phyloP scores from a whole-genome alignment of 768 basidiomycete genomes.

The Lentinula raphanica region DNA sequence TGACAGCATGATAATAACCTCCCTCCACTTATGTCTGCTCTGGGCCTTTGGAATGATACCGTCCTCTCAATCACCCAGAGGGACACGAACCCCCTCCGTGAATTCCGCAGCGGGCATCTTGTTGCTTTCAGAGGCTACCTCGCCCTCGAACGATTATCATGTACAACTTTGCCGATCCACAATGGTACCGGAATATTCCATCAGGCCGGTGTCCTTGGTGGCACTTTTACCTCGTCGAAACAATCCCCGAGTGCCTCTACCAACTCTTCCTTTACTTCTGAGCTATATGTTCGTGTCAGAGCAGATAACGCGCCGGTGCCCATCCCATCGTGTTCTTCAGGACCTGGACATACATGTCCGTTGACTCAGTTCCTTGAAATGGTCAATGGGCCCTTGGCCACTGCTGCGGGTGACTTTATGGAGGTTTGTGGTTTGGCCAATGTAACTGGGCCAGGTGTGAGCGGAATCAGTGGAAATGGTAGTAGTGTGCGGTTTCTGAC shows the following conservation, averaged over 20 bases:
- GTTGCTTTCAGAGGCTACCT: slow-evolving; percentile 37
- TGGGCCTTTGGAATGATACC: slow-evolving; percentile 35
- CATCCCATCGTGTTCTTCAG: slow-evolving; percentile 33
- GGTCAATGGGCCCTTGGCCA: slow-evolving; percentile 21
- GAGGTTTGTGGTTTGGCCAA: slow-evolving; percentile 27
- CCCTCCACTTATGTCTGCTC: slow-evolving; percentile 35
- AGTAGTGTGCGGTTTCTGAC: slow-evolving; percentile 4
- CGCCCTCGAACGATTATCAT: slow-evolving; percentile 36
- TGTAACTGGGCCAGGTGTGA: background rate
- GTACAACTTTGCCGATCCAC: slow-evolving; percentile 17
- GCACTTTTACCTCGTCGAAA: background rate
- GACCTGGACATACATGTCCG: slow-evolving; percentile 35
- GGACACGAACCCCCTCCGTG: slow-evolving; percentile 23
- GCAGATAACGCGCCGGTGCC: slow-evolving; percentile 37
- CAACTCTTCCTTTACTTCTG: background rate
- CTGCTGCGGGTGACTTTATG: slow-evolving; percentile 32
- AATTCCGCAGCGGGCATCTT: slow-evolving; percentile 33
- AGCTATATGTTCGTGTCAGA: slow-evolving; percentile 30
- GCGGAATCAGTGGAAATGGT: slow-evolving; percentile 1
- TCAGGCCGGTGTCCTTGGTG: slow-evolving; percentile 1
- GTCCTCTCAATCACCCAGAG: slow-evolving; percentile 27
- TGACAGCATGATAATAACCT: slow-evolving; percentile 40
- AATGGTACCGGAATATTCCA: slow-evolving; percentile 3
- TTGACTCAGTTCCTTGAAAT: slow-evolving; percentile 27
- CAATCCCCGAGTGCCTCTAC: background rate